Percentiles rank a stretch among this genome's conserved stretches.
phyloP scores from a whole-genome alignment of 768 basidiomycete genomes.

The Hypholoma sublateritium region DNA sequence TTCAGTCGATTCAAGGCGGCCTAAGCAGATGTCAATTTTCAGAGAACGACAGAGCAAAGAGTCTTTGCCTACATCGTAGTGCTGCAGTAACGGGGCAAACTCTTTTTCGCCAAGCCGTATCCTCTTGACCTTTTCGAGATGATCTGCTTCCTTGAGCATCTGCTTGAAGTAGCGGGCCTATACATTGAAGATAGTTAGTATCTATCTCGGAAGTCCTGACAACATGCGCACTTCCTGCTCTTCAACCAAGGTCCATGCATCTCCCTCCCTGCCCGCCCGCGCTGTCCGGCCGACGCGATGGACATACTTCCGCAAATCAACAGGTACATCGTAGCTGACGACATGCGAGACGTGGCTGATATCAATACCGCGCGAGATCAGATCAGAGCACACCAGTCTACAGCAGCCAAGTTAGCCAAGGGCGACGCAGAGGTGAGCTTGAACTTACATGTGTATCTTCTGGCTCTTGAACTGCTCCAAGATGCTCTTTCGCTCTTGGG shows the following conservation, averaged over 20 bases:
- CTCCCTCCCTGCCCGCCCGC: constrained; percentile 83
- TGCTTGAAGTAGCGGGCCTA: constrained; percentile 87
- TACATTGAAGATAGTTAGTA: constrained; percentile 2
- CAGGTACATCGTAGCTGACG: constrained; percentile 91
- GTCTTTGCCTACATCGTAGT: constrained; percentile 64
- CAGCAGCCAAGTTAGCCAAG: not conserved
- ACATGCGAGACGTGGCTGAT: constrained; percentile 92
- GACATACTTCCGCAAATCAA: constrained; percentile 98
- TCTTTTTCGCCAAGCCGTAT: constrained; percentile 64
- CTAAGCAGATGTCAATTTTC: constrained; percentile 20
- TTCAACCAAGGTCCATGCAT: constrained; percentile 95
- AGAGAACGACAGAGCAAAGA: not conserved
- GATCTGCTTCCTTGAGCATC: constrained; percentile 73
- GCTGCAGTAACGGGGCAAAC: constrained; percentile 48
- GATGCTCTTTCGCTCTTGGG: constrained; percentile 71
- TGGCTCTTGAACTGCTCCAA: constrained; percentile 80
- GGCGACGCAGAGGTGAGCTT: not conserved
- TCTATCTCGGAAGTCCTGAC: not conserved
- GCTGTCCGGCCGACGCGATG: constrained; percentile 97
- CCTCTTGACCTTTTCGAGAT: constrained; percentile 68
- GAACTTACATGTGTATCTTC: constrained; percentile 77
- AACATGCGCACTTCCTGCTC: constrained; percentile 71
- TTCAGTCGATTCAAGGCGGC: constrained; percentile 38
- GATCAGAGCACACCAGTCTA: constrained; percentile 94
- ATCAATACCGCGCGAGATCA: constrained; percentile 67